Base-by-base conservation (phyloP, 2,329 filamentous ascomycete species). In the Xylariaceae sp. region DNA sequence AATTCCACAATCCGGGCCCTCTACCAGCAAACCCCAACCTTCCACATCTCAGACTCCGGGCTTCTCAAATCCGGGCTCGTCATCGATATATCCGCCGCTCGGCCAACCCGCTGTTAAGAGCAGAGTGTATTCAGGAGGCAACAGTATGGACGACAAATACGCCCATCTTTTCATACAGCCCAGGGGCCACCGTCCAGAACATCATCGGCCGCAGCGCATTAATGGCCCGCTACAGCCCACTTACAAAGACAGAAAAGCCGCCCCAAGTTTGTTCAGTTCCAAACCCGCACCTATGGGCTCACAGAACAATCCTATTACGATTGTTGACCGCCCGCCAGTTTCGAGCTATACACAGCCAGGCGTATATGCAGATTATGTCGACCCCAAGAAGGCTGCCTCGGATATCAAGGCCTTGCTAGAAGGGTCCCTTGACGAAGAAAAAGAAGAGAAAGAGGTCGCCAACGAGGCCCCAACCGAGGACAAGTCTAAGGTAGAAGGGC, bases 401-500 rank as follows among this genome's bases (percentile, higher is more conserved):
- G 89, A 93, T 60, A 78, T 94, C 58, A 94, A 94, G 67, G 88
- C 87, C 7, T 70, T 94, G n/a, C 76, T 94, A 1, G 89, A 93
- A 66, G 89, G 88, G 7, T 87, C 87, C 10, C 84, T 93, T 70
- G 88, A 92, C 48, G 87, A 89, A 13, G 87, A 89, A 13, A 86
- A 88, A 0, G 82, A 84, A 1, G 75, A 75, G 6, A 69, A 71
- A 13, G 70, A 67, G 5, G 65, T 69, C 0, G 66, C 73, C 11
- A 28, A 28, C 4, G 71, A 79, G 13, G 80, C 81, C 42, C 78
- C 79, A 2, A 72, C 69, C 0, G 69, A 73, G 43, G 67, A 71
- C 57, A 61, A 85, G 86, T 65, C 86, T 79, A 46, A 81, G 74
- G 55, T 97, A 0, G 86, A 91, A 48, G 94, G 93, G 1, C 80